Evolutionary conservation across 2,329 filamentous ascomycete species (phyloP), one percentile per base, ranked within the genome.

Genomic region (Moelleriella libera): DNA sequence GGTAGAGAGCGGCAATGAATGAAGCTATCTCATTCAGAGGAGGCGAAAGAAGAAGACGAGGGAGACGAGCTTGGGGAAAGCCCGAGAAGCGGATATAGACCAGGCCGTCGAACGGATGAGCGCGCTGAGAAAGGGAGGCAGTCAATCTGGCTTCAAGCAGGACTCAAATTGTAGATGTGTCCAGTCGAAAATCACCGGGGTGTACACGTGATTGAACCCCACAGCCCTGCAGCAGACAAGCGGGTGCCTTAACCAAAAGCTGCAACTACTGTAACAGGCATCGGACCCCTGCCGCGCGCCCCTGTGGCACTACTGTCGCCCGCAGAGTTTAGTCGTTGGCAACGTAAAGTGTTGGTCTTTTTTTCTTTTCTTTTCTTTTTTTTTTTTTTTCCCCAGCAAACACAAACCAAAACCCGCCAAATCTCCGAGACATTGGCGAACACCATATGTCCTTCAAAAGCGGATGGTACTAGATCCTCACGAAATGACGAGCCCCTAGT

Each of bases 71-170:
- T 64, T 57, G 47, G 54, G 53, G 58, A 57, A 55, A 62, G 64
- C 64, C 65, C 65, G 58, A 53, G 57, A 55, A 57, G 52, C 48
- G 51, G 56, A 58, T 54, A 51, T 53, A 56, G 54, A 54, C 56
- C 53, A 50, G 58, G 58, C 57, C 56, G 51, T 48, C 47, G 53
- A 59, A 57, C 57, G 54, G 56, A 57, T 12, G 8, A 12, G 34
- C 54, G 56, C 46, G 41, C 44, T 59, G 64, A 59, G 62, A 59
- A 63, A 60, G 59, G 56, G 59, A 61, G 56, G 57, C 56, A 60
- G 60, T 60, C 61, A 62, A 69, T 69, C 65, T 70, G 67, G 64
- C 67, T 66, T 69, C 63, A 66, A 54, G 32, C 41, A 40, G 29
- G 41, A 56, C 57, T 56, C 55, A 58, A 68, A 65, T 56, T 60